These are phyloP conservation scores for Candida ipomoeae DNA, from an alignment of 805 yeast species.

Conservation along the genomic window DNA sequence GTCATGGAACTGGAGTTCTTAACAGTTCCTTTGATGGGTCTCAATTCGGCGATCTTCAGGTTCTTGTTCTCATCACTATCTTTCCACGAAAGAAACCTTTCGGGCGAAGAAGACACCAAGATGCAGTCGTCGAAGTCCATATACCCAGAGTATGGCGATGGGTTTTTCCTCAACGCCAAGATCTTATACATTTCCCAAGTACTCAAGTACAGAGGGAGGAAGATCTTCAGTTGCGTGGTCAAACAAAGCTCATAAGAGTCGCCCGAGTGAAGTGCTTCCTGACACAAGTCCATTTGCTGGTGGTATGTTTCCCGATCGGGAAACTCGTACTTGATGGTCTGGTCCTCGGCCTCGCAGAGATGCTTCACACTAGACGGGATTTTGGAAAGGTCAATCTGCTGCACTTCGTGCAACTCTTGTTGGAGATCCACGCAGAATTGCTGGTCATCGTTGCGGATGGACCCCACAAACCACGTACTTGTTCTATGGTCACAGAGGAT, in stretches of 20 bases:
- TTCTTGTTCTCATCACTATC: conserved; percentile 25
- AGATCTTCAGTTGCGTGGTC: conserved; percentile 67
- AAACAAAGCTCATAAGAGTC: conserved; percentile 93
- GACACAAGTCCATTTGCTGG: conserved; percentile 57
- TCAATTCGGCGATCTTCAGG: conserved; percentile 57
- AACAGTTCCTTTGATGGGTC: conserved; percentile 97
- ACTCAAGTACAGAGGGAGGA: conserved; percentile 43
- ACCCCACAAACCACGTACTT: conserved; percentile 46
- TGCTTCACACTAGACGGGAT: conserved; percentile 25
- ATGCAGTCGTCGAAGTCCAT: conserved; percentile 62
- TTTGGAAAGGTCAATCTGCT: conserved; percentile 15
- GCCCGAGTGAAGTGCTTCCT: conserved; percentile 65
- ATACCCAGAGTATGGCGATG: conserved; percentile 89
- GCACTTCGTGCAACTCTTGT: conserved; percentile 9
- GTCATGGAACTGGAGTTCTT: conserved; percentile 55
- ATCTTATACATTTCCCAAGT: conserved; percentile 83
- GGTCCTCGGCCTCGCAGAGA: conserved; percentile 21
- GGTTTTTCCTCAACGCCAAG: conserved; percentile 61
- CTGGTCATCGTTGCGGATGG: conserved; percentile 35
- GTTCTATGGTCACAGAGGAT: conserved; percentile 50
- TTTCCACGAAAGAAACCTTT: conserved; percentile 82
- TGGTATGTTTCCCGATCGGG: conserved; percentile 57
- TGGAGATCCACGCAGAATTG: conserved; percentile 27
- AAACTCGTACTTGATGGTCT: conserved; percentile 31
- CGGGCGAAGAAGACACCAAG: conserved; percentile 89